Evolutionary conservation across 371 early-diverging fungal genomes (phyloP).

Genomic region (Apophysomyces sp.): DNA sequence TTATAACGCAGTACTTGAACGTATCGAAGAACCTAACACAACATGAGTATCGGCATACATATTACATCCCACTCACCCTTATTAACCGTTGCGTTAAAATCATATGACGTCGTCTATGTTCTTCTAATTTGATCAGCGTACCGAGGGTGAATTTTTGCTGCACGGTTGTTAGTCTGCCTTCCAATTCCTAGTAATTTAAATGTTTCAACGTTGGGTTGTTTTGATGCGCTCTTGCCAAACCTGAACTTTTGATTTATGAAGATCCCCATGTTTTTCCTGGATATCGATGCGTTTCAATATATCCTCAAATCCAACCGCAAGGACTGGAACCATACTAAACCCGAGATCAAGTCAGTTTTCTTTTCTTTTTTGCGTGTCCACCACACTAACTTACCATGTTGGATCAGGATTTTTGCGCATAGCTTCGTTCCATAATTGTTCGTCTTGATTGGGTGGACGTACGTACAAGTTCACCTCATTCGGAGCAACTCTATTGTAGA

Average conservation of each 20-base stretch:
- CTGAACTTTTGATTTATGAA: constrained; percentile 31
- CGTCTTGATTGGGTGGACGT: constrained; percentile 71
- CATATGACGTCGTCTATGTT: constrained; percentile 39
- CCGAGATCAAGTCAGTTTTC: not conserved
- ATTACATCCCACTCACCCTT: constrained; percentile 18
- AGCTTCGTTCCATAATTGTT: constrained; percentile 79
- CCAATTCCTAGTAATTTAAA: constrained; percentile 20
- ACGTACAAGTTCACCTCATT: constrained; percentile 75
- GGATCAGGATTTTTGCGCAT: constrained; percentile 82
- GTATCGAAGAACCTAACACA: constrained; percentile 13
- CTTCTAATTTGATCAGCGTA: constrained; percentile 33
- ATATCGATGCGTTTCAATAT: constrained; percentile 78
- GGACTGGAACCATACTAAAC: constrained; percentile 79
- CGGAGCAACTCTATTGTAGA: constrained; percentile 88
- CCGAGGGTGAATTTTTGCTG: constrained; percentile 31
- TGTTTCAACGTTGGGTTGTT: not conserved
- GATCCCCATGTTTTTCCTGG: constrained; percentile 61
- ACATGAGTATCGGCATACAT: not conserved
- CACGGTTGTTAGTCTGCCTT: constrained; percentile 26
- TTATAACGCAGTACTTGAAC: constrained; percentile 30
- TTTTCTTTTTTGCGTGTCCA: no score
- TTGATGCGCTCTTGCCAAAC: constrained; percentile 1
- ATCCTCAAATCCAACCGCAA: constrained; percentile 90
- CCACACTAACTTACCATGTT: constrained; percentile 50
- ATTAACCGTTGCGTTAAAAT: constrained; percentile 25